Base-by-base conservation (phyloP, 2,329 filamentous ascomycete species). In the Talaromyces sp. region DNA sequence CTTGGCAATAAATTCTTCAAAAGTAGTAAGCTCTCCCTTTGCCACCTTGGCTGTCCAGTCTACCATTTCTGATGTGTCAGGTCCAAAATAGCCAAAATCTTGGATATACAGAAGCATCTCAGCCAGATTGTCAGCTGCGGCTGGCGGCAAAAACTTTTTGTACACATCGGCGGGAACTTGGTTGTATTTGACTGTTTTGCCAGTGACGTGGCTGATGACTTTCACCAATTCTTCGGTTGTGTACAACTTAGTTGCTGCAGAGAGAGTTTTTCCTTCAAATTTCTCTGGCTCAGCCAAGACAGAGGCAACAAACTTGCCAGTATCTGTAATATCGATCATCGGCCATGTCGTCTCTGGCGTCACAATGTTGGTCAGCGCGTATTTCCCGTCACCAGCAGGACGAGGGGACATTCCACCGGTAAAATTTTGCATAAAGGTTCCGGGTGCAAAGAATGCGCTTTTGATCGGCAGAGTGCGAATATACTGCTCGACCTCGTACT, bases 401-500 rank as follows among this genome's bases (percentile, higher is more conserved):
- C 58, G 58, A 10, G 72, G 70, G 2, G 59, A 58, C 64, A 72
- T 65, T 1, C 60, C 53, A 3, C 38, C 58, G 0, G 19, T 29
- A 17, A 81, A 70, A 67, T 84, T 85, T 65, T 78, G 69, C 82
- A 85, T 85, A 66, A 84, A 87, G 56, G 75, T 75, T 0, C 76
- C 84, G 0, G 82, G 79, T n/a, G 80, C 70, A 66, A 83, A 80
- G 67, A 85, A 86, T 0, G 83, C 79, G 11, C 75, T 77, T 1
- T 79, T 78, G 2, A 87, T 70, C 0, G 77, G 78, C 3, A 81
- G 71, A 0, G 66, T 59, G 19, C 81, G 78, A 53, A 85, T 80
- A 66, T 86, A 84, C n/a, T 75, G 65, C 64, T 85, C 83, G 0
- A 83, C 78, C 13, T 79, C 72, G 21, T 83, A 83, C 68, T 87